Base-by-base conservation (phyloP, 73 alveolate species). In the Breviolum minutum region DNA sequence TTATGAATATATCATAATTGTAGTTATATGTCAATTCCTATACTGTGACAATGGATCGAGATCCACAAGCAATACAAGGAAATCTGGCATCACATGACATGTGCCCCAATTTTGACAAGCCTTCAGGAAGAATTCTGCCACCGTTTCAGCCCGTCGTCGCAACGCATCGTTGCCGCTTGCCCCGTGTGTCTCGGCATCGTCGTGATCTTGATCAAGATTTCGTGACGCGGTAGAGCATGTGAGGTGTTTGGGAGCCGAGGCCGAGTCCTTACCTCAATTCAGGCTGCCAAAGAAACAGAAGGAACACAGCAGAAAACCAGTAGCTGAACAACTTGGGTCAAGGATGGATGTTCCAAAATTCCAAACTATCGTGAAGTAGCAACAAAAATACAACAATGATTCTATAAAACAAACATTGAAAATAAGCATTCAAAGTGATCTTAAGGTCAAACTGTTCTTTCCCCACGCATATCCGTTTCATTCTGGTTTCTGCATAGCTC, bases 91-190 rank as follows among this genome's bases (percentile, higher is more conserved):
- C 54, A 40, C 54, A 40, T 40, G 54, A 40, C 54, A 40, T 3
- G n/a, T 68, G 77, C 77, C 54, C 77, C 54, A 40, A 40, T 40
- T 40, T 40, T 40, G 54, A 0, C 54, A 3, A 40, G 27, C 89
- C 89, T 81, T 48, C 70, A 81, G 69, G 14, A 81, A 11, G 32
- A 81, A 81, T 8, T 81, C 89, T 19, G 89, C 89, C 89, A 81
- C 89, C 40, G 60, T 30, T 17, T 81, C 89, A 19, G 70, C 66
- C 13, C 89, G 89, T 32, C 13, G 19, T 17, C 32, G 13, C 70
- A 81, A 0, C 63, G 89, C 89, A 9, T 9, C 89, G 14, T 17
- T 30, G 68, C 69, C 89, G 14, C 32, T n/a, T 12, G 32, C 70
- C 5, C 89, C 89, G 30, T 81, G 89, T 32, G 69, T 30, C 27